Evolutionary conservation across 2,329 filamentous ascomycete species (phyloP).

Genomic region (Aspergillus arachidicola): DNA sequence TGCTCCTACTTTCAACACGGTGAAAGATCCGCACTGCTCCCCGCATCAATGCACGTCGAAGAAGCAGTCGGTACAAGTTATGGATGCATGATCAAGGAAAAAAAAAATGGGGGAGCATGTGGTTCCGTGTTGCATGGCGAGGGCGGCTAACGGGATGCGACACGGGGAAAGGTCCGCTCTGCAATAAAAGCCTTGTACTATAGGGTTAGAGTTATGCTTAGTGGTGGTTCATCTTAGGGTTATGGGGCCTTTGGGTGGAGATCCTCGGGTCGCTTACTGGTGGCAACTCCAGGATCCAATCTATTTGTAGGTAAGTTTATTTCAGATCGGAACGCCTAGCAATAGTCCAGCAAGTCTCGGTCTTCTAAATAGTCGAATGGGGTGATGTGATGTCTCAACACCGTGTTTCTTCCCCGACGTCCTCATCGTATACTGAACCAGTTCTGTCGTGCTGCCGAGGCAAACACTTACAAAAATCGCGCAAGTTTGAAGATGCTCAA

Average conservation of each 20-base stretch:
- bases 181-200: not conserved
- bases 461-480: not conserved
- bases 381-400: not conserved
- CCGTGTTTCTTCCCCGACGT: not conserved
- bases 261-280: conserved; percentile 3
- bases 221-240: conserved; percentile 1
- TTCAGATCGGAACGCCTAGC: not conserved
- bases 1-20: conserved; percentile 4
- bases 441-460: not conserved
- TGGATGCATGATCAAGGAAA: not conserved
- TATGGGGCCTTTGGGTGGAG: not conserved
- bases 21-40: conserved; percentile 5
- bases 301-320: not conserved
- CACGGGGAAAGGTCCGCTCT: conserved; percentile 1
- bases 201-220: conserved; percentile 5
- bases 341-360: not conserved
- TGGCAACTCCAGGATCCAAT: not conserved
- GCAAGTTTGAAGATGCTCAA: conserved; percentile 8
- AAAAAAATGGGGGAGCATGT: not conserved
- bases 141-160: conserved; percentile 1
- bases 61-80: not conserved
- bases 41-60: conserved; percentile 1
- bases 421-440: not conserved
- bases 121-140: not conserved
- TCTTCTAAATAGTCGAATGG: not conserved